Percentiles rank a stretch among this genome's conserved stretches.
phyloP scores from a whole-genome alignment of 345 rosid species.

The Acer negundo region DNA sequence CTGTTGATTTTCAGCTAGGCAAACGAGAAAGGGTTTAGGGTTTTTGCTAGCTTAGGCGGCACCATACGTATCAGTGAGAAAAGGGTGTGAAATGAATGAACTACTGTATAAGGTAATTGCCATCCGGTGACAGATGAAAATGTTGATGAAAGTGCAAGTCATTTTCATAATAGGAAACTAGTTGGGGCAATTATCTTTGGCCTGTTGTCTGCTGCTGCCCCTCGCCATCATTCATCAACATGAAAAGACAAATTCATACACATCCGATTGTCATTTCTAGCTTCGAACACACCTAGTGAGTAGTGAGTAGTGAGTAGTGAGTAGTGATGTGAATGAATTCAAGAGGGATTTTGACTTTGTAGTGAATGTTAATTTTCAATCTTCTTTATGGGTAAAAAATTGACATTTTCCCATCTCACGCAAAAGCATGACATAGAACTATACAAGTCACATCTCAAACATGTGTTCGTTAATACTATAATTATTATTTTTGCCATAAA shows the following conservation, averaged over 20 bases:
- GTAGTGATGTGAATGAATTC: background rate
- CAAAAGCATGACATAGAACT: too few species aligned
- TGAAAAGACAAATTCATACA: background rate
- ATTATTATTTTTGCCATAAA: background rate
- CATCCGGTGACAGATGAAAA: background rate
- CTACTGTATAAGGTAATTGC: background rate
- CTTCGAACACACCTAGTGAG: background rate
- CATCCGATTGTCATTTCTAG: slow-evolving; percentile 8
- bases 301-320: too few species aligned
- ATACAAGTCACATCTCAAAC: too few species aligned
- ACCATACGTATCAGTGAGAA: too few species aligned
- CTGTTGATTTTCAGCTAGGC: too few species aligned
- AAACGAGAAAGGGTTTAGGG: background rate
- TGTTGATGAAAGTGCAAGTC: background rate
- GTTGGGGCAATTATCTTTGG: background rate
- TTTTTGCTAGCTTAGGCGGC: background rate
- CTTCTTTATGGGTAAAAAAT: too few species aligned
- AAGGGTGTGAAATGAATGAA: background rate
- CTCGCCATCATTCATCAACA: background rate
- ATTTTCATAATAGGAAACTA: background rate
- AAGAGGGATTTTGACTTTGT: background rate
- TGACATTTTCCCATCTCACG: too few species aligned
- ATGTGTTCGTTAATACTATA: too few species aligned
- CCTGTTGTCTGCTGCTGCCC: background rate
- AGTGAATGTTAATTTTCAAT: too few species aligned